These are phyloP conservation scores for Plasmodium berghei DNA, from an alignment of 169 alveolate genomes.

Conservation along the genomic window DNA sequence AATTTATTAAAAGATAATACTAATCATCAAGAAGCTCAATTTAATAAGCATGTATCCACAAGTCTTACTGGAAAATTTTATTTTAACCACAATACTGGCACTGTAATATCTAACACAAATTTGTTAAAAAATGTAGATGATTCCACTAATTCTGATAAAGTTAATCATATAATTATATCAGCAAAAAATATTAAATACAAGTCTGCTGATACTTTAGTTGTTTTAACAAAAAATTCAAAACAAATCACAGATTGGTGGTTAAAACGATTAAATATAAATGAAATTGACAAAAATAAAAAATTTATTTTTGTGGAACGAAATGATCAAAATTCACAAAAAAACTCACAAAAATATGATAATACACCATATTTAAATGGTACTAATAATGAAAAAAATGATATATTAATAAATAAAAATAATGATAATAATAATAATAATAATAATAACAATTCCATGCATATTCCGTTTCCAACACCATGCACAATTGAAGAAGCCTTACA, in stretches of 20 bases:
- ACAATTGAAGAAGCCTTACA: slow-evolving; percentile 81
- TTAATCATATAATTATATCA: slow-evolving; percentile 37
- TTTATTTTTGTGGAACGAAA: slow-evolving; percentile 82
- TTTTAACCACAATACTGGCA: slow-evolving; percentile 65
- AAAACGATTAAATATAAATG: slow-evolving; percentile 58
- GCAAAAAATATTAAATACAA: slow-evolving; percentile 51
- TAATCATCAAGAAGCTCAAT: slow-evolving; percentile 33
- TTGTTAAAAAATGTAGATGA: slow-evolving; percentile 40
- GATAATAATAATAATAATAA: neutral
- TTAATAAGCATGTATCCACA: slow-evolving; percentile 43
- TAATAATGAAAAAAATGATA: slow-evolving; percentile 30
- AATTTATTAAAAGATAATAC: slow-evolving; percentile 5
- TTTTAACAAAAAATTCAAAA: slow-evolving; percentile 81
- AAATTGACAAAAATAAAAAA: slow-evolving; percentile 71
- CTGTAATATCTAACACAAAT: slow-evolving; percentile 36
- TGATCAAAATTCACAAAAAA: slow-evolving; percentile 9
- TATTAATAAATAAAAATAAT: neutral
- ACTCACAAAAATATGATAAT: neutral
- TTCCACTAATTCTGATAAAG: slow-evolving; percentile 23
- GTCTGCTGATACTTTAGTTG: slow-evolving; percentile 83
- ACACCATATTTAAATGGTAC: slow-evolving; percentile 8
- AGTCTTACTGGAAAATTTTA: slow-evolving; percentile 79
- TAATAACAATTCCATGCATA: neutral
- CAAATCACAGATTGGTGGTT: slow-evolving; percentile 75
- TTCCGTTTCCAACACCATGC: slow-evolving; percentile 81